Evolutionary conservation across 805 yeast species (phyloP), one percentile per base, ranked within the genome.

Genomic region (Candida stauntonica): DNA sequence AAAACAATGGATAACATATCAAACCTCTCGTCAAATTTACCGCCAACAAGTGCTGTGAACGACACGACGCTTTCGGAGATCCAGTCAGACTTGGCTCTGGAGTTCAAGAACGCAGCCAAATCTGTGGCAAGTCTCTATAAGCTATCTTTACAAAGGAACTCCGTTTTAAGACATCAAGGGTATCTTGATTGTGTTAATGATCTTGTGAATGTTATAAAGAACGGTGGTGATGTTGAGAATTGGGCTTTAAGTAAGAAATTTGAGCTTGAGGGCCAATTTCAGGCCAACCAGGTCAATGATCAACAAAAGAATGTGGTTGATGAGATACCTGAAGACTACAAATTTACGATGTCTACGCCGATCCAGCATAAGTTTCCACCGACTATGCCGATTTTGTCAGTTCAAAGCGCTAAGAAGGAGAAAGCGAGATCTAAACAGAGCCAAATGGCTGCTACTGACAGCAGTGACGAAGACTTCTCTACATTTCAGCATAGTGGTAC

Each of bases 101-200:
- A 80, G 52, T 82, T 81, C 61, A 80, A 77, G 56, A 69, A 68
- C 39, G 88, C 88, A 6, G 88, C 88, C 19, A 73, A 79, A 39
- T 72, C 84, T 6, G 84, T 81, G 19, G 83, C 87, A 7, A 69
- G 80, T 4, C 64, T 81, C 11, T 81, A 81, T 50, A 63, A 84
- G 34, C 54, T 78, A 8, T 72, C 84, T 13, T 71, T 73, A 38
- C 67, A 70, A 34, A 68, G 74, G 32, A 67, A 62, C 17, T 57
- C 72, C 5, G 48, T 77, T 18, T 52, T 72, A 8, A 68, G 66
- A 35, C 68, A 72, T 35, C 70, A 69, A 40, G 89, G 89, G 1
- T 81, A 81, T 50, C 51, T 79, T 30, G 75, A 73, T 23, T 79
- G 85, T 48, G 44, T 81, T 3, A 74, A 79, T 42, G 87, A 81